phyloP scores from a whole-genome alignment of 306 rosid genomes.

The Urtica urens region DNA sequence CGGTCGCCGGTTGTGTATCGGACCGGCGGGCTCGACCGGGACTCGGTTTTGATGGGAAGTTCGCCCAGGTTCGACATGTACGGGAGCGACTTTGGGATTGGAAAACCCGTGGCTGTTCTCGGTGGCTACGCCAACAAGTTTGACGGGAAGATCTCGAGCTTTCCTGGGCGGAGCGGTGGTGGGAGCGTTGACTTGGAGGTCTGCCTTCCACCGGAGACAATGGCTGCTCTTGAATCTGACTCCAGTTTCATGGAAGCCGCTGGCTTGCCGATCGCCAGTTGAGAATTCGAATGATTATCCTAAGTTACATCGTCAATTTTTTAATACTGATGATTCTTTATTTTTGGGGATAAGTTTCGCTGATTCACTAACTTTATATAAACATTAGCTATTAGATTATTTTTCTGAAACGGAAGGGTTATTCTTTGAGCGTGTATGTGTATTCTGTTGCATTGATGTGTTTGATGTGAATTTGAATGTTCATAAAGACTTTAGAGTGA shows the following conservation, averaged over 20 bases:
- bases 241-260: conserved; percentile 19
- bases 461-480: too few species aligned
- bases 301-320: too few species aligned
- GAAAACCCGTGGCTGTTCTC: conserved; percentile 24
- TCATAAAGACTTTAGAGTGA: too few species aligned
- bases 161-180: conserved; percentile 28
- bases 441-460: too few species aligned
- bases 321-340: too few species aligned
- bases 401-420: too few species aligned
- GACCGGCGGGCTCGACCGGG: background rate
- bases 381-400: too few species aligned
- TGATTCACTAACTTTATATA: too few species aligned
- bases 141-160: conserved; percentile 21
- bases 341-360: too few species aligned
- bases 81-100: conserved; percentile 47
- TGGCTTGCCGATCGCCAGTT: too few species aligned
- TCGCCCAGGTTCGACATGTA: conserved; percentile 41
- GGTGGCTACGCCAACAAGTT: conserved; percentile 26
- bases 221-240: conserved; percentile 23
- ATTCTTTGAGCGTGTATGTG: too few species aligned
- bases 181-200: conserved; percentile 36
- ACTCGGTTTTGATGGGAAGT: conserved; percentile 17
- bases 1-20: background rate
- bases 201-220: conserved; percentile 20
- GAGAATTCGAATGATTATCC: too few species aligned